Evolutionary conservation across 768 basidiomycete species (phyloP), one percentile per base, ranked within the genome.

Genomic region (Psilocybe sp.): DNA sequence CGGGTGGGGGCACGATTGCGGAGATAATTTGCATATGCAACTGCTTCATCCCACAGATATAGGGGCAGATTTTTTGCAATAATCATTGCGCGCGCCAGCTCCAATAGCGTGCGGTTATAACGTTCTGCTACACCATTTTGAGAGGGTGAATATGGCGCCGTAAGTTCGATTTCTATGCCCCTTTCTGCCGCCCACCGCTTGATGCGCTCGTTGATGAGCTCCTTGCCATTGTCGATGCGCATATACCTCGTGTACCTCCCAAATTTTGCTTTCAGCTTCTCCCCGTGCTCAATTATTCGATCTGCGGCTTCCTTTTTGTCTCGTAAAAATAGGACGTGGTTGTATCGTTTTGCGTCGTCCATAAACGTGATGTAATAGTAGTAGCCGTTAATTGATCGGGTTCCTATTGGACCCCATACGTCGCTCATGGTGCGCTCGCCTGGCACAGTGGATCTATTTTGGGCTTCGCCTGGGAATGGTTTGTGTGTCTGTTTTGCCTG

Each of bases 121-220:
- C 63, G 41, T 33, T 79, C 73, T 0, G 73, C 73, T 0, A 75
- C 57, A 0, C 75, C 68, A 50, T 75, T 75, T 20, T 74, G 69
- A 0, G 65, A 54, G 0, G 69, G 69, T 6, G 68, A 66, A 31
- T 75, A 71, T 2, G 69, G 72, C 4, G 62, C 63, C 0, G 64
- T 69, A 0, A 54, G 57, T 13, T 74, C 62, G 0, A 70, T 50
- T 0, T 58, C 57, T 5, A 71, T 69, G 0, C 72, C 69, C 1
- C 58, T 50, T 0, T 43, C 4, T 0, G 33, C 48, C 28, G 60
- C 59, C 53, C 64, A 69, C 0, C 40, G 12, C 35, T 55, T 56
- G 10, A 68, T 34, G 2, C 50, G 41, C 0, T 41, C 40, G 23
- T 70, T 68, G 0, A 70, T 35, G 5, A 68, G 61, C 51, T 73